These are phyloP conservation scores for Capsicum chinense DNA, from an alignment of 257 asterid species.

Conservation along the genomic window DNA sequence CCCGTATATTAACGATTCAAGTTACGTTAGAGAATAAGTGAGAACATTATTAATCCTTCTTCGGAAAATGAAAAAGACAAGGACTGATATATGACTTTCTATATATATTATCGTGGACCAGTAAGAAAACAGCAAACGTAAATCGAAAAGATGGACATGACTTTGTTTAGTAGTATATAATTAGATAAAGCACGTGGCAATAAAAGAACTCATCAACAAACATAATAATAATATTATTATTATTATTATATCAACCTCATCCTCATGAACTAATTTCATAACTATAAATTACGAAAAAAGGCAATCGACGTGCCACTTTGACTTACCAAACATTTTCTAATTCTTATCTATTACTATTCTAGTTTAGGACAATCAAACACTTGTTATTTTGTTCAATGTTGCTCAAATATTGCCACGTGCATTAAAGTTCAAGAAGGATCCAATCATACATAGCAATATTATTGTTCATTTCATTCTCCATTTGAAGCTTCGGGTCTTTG, in stretches of 20 bases:
- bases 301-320: conserved; percentile 41
- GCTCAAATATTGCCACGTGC: conserved; percentile 41
- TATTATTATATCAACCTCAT: conserved; percentile 26
- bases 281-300: background rate
- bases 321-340: conserved; percentile 43
- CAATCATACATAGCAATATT: background rate
- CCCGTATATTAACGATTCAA: too few species aligned
- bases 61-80: background rate
- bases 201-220: conserved; percentile 27
- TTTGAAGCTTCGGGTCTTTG: background rate
- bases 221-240: background rate
- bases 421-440: background rate
- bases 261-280: background rate
- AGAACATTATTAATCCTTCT: too few species aligned
- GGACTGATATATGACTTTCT: background rate
- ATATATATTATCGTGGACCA: background rate
- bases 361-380: background rate
- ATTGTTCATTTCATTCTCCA: background rate
- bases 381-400: background rate
- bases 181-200: conserved; percentile 14
- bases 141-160: background rate
- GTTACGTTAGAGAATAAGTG: too few species aligned
- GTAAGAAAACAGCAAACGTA: background rate
- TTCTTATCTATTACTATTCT: conserved; percentile 14
- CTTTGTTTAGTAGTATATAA: background rate